Evolutionary conservation across 495 filamentous ascomycete species (phyloP), one percentile per base, ranked within the genome.

Genomic region (Aspergillus egyptiacus): DNA sequence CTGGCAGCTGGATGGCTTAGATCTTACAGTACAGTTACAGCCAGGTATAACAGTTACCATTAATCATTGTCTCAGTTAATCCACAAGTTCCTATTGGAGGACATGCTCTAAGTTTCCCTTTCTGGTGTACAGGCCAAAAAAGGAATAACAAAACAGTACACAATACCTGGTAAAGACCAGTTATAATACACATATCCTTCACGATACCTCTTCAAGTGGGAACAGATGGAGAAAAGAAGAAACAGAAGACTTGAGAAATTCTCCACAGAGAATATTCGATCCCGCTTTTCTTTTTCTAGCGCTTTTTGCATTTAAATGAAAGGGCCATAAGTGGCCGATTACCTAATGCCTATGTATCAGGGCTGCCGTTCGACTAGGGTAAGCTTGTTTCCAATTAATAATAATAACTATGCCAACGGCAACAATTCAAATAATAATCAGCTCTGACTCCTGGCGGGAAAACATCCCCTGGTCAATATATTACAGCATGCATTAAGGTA

Each of bases 211-310:
- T 3, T 43, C n/a, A 13, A 31, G 40, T 20, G 24, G 40, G 27
- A 27, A 19, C 22, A 22, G 41, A 44, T 44, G 41, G 41, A 44
- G 41, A 22, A 44, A 33, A 20, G 18, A 19, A 31, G 5, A 2
- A 18, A 40, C n/a, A 40, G 17, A 23, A 31, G 10, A 5, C 28
- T 2, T 35, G n/a, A 3, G 23, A 19, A 36, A 43, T 43, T 32
- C 48, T 36, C 48, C 37, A 31, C 17, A 24, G 32, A 51, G 48
- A 51, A 51, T 30, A 38, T 51, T 51, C 49, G 27, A 51, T 36
- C 32, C 43, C 37, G 14, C 46, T 37, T 14, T 30, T 22, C 19
- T 51, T 43, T 31, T 44, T 33, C 41, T 28, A 33, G 41, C 28
- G n/a, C n/a, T n/a, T n/a, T n/a, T n/a, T n/a, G n/a, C n/a, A 15